A percentile compares a stretch with the other conserved stretches of the same genome.
These are phyloP conservation scores for Emergomyces africanus DNA, from an alignment of 2,329 filamentous ascomycete species.

Conservation along the genomic window DNA sequence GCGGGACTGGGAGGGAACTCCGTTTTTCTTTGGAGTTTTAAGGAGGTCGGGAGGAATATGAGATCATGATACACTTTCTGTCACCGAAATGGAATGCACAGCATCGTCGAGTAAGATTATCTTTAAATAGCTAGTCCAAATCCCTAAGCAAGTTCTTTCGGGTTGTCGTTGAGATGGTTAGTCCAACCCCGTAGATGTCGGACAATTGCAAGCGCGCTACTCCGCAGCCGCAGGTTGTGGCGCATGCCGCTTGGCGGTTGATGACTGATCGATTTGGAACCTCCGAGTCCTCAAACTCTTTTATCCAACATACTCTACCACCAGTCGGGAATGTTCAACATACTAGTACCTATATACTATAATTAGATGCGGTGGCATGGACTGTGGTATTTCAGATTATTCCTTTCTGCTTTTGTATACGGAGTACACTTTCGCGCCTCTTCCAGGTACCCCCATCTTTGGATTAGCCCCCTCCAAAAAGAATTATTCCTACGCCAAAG, in stretches of 20 bases:
- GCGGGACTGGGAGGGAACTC: not conserved
- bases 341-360: not conserved
- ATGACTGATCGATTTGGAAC: not conserved
- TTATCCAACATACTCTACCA: no score
- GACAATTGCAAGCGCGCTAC: no score
- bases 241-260: not conserved
- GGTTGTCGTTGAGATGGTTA: not conserved
- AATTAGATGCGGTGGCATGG: not conserved
- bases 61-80: slow-evolving; percentile 17
- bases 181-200: no score
- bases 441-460: not conserved
- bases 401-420: not conserved
- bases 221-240: slow-evolving; percentile 1
- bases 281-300: no score
- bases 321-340: not conserved
- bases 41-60: slow-evolving; percentile 17
- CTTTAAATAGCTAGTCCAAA: no score
- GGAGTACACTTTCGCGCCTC: not conserved
- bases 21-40: slow-evolving; percentile 4
- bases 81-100: not conserved
- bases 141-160: not conserved
- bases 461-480: no score
- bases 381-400: not conserved
- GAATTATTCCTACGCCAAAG: not conserved
- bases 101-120: not conserved